These are phyloP conservation scores for Heliamphora pulchella DNA, from an alignment of 179 eudicot genomes.

Conservation along the genomic window DNA sequence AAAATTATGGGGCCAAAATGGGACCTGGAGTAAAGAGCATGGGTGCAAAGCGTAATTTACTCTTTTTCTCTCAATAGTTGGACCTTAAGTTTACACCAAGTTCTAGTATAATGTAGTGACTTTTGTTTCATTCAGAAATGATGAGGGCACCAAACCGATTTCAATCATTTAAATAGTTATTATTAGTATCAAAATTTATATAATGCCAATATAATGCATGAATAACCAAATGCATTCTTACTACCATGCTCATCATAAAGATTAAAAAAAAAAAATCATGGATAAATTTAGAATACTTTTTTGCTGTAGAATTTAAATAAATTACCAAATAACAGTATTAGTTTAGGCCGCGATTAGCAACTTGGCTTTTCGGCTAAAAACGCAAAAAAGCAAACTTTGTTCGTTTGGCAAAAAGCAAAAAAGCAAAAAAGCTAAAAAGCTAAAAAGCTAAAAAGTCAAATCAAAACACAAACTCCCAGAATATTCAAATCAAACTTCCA, in stretches of 20 bases:
- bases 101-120: no score
- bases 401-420: no score
- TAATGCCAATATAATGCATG: not conserved
- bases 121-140: not conserved
- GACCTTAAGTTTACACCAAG: not conserved
- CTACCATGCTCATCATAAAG: not conserved
- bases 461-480: no score
- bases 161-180: not conserved
- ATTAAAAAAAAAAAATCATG: not conserved
- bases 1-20: no score
- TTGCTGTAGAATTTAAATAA: not conserved
- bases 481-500: no score
- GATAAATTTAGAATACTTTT: not conserved
- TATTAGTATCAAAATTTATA: not conserved
- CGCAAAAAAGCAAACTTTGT: no score
- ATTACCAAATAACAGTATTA: not conserved
- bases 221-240: conserved; percentile 4
- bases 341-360: no score
- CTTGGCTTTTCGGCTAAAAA: no score
- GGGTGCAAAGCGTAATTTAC: no score
- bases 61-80: not conserved
- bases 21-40: no score
- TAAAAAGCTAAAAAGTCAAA: no score
- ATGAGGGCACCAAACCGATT: not conserved
- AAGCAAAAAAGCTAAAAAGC: no score